Base-by-base conservation (phyloP, 768 basidiomycete genomes). In the Cystoderma amianthinum region DNA sequence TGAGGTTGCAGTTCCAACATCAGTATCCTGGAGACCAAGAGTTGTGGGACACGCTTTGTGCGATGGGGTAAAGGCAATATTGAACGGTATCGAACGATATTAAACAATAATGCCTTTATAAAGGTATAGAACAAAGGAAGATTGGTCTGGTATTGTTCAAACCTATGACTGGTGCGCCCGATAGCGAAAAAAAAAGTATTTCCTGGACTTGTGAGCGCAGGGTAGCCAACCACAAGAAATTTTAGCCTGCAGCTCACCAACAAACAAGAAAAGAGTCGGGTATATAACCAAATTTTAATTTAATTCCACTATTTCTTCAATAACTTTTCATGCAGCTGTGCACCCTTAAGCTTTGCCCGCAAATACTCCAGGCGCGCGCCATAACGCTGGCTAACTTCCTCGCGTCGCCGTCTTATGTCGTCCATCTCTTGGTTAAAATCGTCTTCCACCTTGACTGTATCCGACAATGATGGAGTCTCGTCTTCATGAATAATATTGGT, bases 251-350 rank as follows among this genome's bases (percentile, higher is more conserved):
- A n/a, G 9, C 28, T n/a, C 34, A 42, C 60, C n/a, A n/a, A n/a
- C n/a, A n/a, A n/a, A n/a, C n/a, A n/a, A n/a, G 61, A 59, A 47
- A 55, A 54, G 22, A 42, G 49, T 58, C 62, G 59, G 45, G 48
- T 32, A 19, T n/a, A 41, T 39, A 16, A 30, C 5, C 10, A 12
- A 32, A 28, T 49, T 52, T 48, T 56, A 53, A 56, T 52, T 52
- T 52, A 52, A 11, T 32, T 24, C 33, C 34, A 44, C 67, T 49
- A 80, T 56, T 73, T 81, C 55, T 74, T 78, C 67, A 84, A 49
- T 50, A 91, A 61, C 57, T 87, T 86, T 65, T 91, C 89, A 47
- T 84, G 85, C 53, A 91, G 57, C 62, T 89, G 83, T 1, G 86
- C 88, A 15, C 84, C 82, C 62, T 88, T 89, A 55, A 91, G 56